Evolutionary conservation across 2,329 filamentous ascomycete species (phyloP), one percentile per base, ranked within the genome.

Genomic region (Macrophomina phaseolina): DNA sequence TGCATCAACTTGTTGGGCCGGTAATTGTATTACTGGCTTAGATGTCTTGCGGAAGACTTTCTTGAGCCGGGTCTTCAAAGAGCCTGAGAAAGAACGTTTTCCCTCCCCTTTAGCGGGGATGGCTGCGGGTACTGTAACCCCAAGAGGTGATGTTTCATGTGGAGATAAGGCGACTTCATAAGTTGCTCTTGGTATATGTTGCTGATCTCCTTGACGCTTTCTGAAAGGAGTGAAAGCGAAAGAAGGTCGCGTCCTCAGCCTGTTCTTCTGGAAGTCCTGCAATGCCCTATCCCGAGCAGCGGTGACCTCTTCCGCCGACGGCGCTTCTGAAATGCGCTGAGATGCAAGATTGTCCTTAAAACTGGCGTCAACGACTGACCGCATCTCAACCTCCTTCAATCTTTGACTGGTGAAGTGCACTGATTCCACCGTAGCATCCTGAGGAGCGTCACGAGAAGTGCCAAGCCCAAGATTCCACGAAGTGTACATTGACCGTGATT

Each of bases 81-180:
- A 86, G 16, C 81, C 84, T 0, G 90, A 91, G 14, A 88, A 86
- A 38, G 87, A 88, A 30, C 90, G 83, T 61, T 84, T 88, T n/a
- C 63, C 56, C 36, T 80, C 73, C 2, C 65, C 70, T 49, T 65
- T 67, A 7, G 34, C 32, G 2, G 45, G 11, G n/a, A 6, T 16
- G 14, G 23, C 23, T 16, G 42, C 32, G 9, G 48, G 55, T 18
- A 32, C 30, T 5, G 58, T 23, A 14, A 64, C 23, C 1, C 30
- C 58, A 4, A 46, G 16, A 18, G 56, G 34, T 7, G 51, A 16
- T 4, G 58, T 23, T 42, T 40, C 34, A 45, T 38, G 16, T 28
- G 63, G 49, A 56, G 58, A 49, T 18, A 40, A 23, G 38, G 38
- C 30, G 5, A 2, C 16, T 14, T 65, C 63, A 14, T 36, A 23